Evolutionary conservation across 2,329 filamentous ascomycete genomes (phyloP), one percentile per base, ranked within the genome.

Genomic region (Metarhizium anisopliae): DNA sequence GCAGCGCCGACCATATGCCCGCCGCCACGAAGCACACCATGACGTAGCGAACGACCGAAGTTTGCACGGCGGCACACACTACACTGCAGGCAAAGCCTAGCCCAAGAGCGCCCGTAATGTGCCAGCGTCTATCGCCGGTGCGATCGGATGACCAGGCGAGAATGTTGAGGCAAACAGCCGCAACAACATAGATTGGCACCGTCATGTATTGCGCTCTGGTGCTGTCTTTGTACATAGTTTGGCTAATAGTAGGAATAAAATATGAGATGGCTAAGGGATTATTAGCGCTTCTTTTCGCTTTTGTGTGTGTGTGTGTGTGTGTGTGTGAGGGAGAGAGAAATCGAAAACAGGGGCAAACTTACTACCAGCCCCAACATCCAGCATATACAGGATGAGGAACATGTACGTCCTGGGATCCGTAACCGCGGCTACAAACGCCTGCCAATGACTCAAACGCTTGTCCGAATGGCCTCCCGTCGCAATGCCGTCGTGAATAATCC

Each of bases 211-310:
- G 73, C 0, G 75, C 77, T 40, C 70, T 74, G 47, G 69, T 54
- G 2, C 58, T 60, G 56, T 74, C 58, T 59, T 79, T 80, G 18
- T 77, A 77, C 2, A 80, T 69, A 0, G 72, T 73, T 20, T 72
- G 65, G 30, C 78, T 75, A 18, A 81, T 72, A 0, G 76, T 79
- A 0, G 78, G 78, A 59, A 79, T 78, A 61, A 80, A 81, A 66
- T 81, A 81, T 6, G 74, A 77, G 18, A 80, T 72, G 0, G 76
- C 51, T 53, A 8, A 18, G 35, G 10, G 14, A 38, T n/a, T 32
- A 30, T 35, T 20, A 45, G 42, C 11, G n/a, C n/a, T 13, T 7
- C 16, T 20, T 10, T 13, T 40, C 13, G 32, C 10, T 5, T 35
- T 35, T 35, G 6, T 35, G 32, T 35, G 10, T 35, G 10, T 35